A percentile compares a stretch with the other conserved stretches of the same genome.
phyloP scores from a whole-genome alignment of 495 filamentous ascomycete species.

The Hypoxylon crocopeplum region DNA sequence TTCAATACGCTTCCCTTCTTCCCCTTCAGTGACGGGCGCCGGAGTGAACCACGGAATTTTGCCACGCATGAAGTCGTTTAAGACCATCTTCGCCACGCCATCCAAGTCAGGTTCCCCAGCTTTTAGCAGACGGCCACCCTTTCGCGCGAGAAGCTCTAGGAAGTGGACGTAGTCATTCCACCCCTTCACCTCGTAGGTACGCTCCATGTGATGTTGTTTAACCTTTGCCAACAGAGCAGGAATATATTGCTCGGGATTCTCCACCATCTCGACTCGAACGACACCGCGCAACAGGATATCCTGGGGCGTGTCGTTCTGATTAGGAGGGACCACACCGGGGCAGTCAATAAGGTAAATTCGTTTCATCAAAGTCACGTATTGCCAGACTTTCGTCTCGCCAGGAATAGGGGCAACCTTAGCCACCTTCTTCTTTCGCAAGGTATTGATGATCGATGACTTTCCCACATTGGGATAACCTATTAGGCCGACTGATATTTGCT shows the following conservation, averaged over 20 bases:
- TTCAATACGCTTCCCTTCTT: constrained; percentile 61
- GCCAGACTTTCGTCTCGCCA: constrained; percentile 96
- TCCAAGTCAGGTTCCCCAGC: constrained; percentile 93
- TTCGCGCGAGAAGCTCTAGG: constrained; percentile 84
- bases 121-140: constrained; percentile 82
- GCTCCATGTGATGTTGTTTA: constrained; percentile 85
- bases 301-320: constrained; percentile 73
- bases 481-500: constrained; percentile 89
- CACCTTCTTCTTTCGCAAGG: constrained; percentile 88
- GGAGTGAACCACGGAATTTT: constrained; percentile 96
- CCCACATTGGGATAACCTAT: constrained; percentile 89
- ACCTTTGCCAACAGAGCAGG: constrained; percentile 79
- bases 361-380: constrained; percentile 97
- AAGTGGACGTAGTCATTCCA: constrained; percentile 80
- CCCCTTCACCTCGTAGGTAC: constrained; percentile 86
- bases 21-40: constrained; percentile 68
- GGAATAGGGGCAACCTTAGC: constrained; percentile 95
- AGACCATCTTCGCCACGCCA: constrained; percentile 90
- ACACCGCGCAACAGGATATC: constrained; percentile 94
- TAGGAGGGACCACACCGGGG: constrained; percentile 90
- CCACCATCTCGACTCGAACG: constrained; percentile 91
- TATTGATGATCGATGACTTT: constrained; percentile 94
- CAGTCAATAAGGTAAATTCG: constrained; percentile 97
- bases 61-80: constrained; percentile 92
- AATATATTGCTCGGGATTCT: constrained; percentile 95